Evolutionary conservation across 2,329 filamentous ascomycete species (phyloP), one percentile per base, ranked within the genome.

Genomic region (Neofusicoccum cordaticola): DNA sequence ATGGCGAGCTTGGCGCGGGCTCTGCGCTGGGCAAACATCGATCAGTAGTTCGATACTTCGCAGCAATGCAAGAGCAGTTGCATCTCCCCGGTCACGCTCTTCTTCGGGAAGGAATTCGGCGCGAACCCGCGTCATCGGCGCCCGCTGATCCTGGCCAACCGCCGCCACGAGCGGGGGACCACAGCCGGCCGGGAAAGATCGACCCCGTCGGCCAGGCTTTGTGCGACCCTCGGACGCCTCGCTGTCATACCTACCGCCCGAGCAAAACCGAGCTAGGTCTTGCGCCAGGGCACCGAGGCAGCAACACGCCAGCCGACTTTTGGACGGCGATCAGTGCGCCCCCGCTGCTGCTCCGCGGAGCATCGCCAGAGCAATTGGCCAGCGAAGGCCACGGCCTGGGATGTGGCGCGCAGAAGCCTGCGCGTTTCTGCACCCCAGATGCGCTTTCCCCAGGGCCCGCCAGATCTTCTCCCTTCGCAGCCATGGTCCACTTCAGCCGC

Each of bases 161-260:
- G 22, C 22, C 22, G 45, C 45, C 45, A 27, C 19, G 45, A 27
- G 45, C 22, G 27, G 27, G 27, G 27, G 27, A 31, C 6, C 13
- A 19, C 53, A 27, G 15, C 53, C 27, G 39, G 22, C 27, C 39
- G 39, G 42, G 31, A 37, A 48, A 61, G 42, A 61, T 61, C 57
- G 22, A 19, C 56, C 53, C 35, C 53, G 27, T 41, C 39, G 37
- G 53, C 22, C 56, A 34, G 51, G 27, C 51, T 19, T 27, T n/a
- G 48, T 48, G 45, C 13, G 19, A 48, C 45, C 56, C 17, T 17
- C 35, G 17, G 45, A 57, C 62, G 62, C 62, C 62, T 57, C 62
- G 51, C 42, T 34, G 62, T 64, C 62, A 64, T 57, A 15, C 62
- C 47, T 57, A 15, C 62, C 47, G 45, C 50, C 22, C 41, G 17